Conservation (phyloP, 495 filamentous ascomycete species). For the Geoglossum glabrum region DNA sequence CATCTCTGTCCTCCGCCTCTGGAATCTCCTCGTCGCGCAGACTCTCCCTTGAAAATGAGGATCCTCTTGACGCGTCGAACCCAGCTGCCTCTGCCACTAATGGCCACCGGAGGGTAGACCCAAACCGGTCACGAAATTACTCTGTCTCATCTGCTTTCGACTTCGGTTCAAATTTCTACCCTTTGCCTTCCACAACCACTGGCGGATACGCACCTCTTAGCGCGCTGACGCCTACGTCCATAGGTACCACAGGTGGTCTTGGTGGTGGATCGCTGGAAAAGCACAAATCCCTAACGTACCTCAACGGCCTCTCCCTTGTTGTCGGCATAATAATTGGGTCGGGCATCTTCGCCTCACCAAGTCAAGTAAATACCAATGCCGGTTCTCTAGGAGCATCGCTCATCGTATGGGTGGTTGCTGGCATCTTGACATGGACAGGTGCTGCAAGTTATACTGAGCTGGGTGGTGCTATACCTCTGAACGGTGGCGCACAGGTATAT, state of each 20-base stretch:
- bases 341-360: constrained; percentile 88
- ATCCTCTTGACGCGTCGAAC: constrained; percentile 47
- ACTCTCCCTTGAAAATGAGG: constrained; percentile 71
- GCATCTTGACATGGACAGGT: constrained; percentile 85
- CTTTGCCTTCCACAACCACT: constrained; percentile 64
- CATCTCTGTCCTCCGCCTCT: constrained; percentile 49
- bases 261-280: constrained; percentile 55
- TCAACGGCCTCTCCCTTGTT: constrained; percentile 81
- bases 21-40: constrained; percentile 82
- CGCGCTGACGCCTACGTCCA: constrained; percentile 32
- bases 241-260: constrained; percentile 26
- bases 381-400: constrained; percentile 83
- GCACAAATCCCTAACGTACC: constrained; percentile 83
- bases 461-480: constrained; percentile 85
- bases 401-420: constrained; percentile 78
- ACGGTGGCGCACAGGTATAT: constrained; percentile 86
- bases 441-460: constrained; percentile 92
- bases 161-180: constrained; percentile 77
- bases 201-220: constrained; percentile 66
- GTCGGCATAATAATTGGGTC: constrained; percentile 92
- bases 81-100: constrained; percentile 22
- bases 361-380: constrained; percentile 80
- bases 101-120: constrained; percentile 14
- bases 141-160: constrained; percentile 87
- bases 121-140: constrained; percentile 47